phyloP scores from a whole-genome alignment of 2,329 filamentous ascomycete genomes.

The Mollisiaceae sp. region DNA sequence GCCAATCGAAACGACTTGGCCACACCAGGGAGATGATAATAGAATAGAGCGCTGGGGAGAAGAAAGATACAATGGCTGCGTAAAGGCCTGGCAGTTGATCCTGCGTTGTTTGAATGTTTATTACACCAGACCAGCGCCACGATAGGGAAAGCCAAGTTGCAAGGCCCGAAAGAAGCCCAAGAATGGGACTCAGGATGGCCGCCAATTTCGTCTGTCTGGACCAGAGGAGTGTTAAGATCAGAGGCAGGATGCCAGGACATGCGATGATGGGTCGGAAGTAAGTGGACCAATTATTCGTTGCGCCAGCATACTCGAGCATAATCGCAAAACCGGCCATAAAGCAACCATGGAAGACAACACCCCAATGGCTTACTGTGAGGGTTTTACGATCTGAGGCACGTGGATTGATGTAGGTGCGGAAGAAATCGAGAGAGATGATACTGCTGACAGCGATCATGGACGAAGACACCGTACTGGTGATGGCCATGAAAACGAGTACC shows the following conservation, averaged over 20 bases:
- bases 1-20: conserved; percentile 52
- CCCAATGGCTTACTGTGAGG: conserved; percentile 52
- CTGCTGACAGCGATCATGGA: conserved; percentile 57
- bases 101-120: neutral
- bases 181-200: neutral
- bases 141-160: neutral
- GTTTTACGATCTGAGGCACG: conserved; percentile 49
- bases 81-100: neutral
- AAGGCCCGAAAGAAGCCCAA: neutral
- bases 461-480: conserved; percentile 55
- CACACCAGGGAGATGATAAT: conserved; percentile 29
- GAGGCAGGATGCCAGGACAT: conserved; percentile 39
- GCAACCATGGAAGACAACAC: conserved; percentile 51
- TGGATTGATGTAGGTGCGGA: conserved; percentile 55
- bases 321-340: conserved; percentile 55
- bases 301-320: conserved; percentile 53
- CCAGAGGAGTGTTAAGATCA: conserved; percentile 42
- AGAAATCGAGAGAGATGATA: conserved; percentile 56
- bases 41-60: neutral
- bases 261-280: conserved; percentile 27
- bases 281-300: conserved; percentile 50
- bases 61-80: neutral
- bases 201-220: conserved; percentile 41
- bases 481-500: conserved; percentile 56
- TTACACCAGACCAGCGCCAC: neutral